Evolutionary conservation across 2,329 filamentous ascomycete species (phyloP).

Genomic region (Colletotrichum kahawae): DNA sequence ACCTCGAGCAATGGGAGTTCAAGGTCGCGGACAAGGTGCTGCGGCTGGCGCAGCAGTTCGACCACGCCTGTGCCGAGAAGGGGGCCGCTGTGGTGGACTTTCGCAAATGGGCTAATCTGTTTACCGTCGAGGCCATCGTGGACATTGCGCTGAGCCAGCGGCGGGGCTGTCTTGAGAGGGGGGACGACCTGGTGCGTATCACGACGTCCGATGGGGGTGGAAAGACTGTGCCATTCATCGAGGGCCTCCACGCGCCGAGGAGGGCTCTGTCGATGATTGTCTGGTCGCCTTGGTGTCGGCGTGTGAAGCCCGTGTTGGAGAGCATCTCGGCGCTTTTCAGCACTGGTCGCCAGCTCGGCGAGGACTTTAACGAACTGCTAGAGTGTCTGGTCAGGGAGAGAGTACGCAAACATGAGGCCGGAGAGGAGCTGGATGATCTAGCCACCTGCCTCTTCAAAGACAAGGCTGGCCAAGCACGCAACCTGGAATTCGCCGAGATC

Average conservation of each 20-base stretch:
- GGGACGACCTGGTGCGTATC: slow-evolving; percentile 50
- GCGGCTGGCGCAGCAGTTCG: slow-evolving; percentile 43
- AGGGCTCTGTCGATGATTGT: neutral
- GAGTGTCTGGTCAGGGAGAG: neutral
- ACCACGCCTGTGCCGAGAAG: rapidly evolving
- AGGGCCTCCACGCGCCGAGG: neutral
- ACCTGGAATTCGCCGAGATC: slow-evolving; percentile 62
- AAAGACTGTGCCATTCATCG: neutral
- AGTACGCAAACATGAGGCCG: slow-evolving; percentile 25
- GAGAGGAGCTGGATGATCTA: slow-evolving; percentile 55
- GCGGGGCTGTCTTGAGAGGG: slow-evolving; percentile 55
- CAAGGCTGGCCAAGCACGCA: slow-evolving; percentile 38
- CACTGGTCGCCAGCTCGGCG: neutral
- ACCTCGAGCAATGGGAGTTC: slow-evolving; percentile 58
- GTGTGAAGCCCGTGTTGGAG: neutral
- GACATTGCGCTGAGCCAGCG: slow-evolving; percentile 58
- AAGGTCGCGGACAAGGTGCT: slow-evolving; percentile 58
- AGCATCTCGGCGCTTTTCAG: neutral
- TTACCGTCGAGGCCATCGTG: slow-evolving; percentile 61
- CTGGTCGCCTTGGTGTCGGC: slow-evolving; percentile 42
- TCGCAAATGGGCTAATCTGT: slow-evolving; percentile 57
- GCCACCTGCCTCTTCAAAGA: neutral
- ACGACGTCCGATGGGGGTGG: slow-evolving; percentile 19
- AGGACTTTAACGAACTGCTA: neutral
- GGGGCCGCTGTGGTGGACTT: slow-evolving; percentile 26